These are phyloP conservation scores for Eucalyptus albens DNA, from an alignment of 345 rosid species.

Conservation along the genomic window DNA sequence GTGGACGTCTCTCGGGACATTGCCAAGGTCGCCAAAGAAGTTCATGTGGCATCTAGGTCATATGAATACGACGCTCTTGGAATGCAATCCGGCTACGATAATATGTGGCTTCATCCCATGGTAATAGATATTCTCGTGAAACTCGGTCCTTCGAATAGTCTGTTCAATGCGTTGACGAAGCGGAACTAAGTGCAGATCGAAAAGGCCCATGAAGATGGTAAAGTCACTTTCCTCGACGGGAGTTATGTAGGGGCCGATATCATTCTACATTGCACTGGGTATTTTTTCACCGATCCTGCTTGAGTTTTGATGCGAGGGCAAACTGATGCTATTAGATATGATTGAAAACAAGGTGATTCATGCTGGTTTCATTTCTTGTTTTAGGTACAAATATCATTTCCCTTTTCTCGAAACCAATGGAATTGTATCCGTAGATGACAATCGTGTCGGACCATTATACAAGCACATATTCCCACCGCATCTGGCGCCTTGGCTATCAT, in stretches of 20 bases:
- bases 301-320: not conserved
- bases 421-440: constrained; percentile 58
- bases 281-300: not conserved
- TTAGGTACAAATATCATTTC: constrained; percentile 79
- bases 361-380: not conserved
- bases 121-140: constrained; percentile 12
- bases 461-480: constrained; percentile 67
- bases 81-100: constrained; percentile 29
- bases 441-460: constrained; percentile 71
- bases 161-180: not conserved
- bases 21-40: constrained; percentile 69
- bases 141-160: not conserved
- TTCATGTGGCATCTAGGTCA: constrained; percentile 59
- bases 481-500: constrained; percentile 71
- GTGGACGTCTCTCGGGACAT: constrained; percentile 68
- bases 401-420: constrained; percentile 83
- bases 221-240: constrained; percentile 48
- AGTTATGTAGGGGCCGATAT: constrained; percentile 27
- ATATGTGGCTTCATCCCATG: constrained; percentile 78
- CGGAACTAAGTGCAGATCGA: constrained; percentile 35
- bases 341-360: not conserved
- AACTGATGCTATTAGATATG: not conserved
- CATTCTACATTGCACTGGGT: constrained; percentile 86
- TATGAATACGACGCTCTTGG: constrained; percentile 21
- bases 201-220: constrained; percentile 43